Conservation (phyloP, 495 filamentous ascomycete genomes). For the Endocarpon pusillum region DNA sequence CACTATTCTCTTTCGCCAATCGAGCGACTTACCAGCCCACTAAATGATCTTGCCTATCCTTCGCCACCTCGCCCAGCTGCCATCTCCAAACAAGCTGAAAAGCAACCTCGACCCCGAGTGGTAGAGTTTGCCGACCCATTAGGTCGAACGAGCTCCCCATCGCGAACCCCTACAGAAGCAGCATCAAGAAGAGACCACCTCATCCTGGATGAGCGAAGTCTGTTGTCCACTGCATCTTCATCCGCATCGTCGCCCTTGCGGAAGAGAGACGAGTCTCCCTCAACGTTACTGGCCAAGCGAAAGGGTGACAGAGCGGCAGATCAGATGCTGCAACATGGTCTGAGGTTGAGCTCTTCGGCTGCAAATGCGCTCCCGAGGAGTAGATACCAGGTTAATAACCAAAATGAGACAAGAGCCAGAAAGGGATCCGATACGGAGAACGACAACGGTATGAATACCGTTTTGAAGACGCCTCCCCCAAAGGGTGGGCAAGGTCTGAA, state of each 20-base stretch:
- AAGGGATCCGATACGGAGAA: background rate
- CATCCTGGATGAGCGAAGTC: background rate
- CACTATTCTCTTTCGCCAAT: background rate
- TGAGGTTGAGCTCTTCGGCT: too few relatives aligned
- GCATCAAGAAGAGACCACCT: background rate
- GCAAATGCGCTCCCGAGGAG: background rate
- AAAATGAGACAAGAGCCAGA: background rate
- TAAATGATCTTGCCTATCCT: background rate
- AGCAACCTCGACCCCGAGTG: background rate
- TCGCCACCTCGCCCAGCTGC: background rate
- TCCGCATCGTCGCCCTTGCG: background rate
- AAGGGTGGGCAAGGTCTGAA: background rate
- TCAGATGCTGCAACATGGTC: too few relatives aligned
- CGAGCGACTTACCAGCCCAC: background rate
- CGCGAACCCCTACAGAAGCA: background rate
- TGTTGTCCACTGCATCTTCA: background rate
- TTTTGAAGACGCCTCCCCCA: background rate
- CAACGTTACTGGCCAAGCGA: background rate
- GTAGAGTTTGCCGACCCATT: background rate
- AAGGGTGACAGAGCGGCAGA: slow-evolving; percentile 1
- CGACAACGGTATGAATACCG: background rate
- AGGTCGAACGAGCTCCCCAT: background rate
- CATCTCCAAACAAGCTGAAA: background rate
- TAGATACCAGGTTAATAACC: background rate
- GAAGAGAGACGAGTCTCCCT: background rate